Conservation (phyloP, 2,329 filamentous ascomycete genomes). For the Ascochyta pisi region DNA sequence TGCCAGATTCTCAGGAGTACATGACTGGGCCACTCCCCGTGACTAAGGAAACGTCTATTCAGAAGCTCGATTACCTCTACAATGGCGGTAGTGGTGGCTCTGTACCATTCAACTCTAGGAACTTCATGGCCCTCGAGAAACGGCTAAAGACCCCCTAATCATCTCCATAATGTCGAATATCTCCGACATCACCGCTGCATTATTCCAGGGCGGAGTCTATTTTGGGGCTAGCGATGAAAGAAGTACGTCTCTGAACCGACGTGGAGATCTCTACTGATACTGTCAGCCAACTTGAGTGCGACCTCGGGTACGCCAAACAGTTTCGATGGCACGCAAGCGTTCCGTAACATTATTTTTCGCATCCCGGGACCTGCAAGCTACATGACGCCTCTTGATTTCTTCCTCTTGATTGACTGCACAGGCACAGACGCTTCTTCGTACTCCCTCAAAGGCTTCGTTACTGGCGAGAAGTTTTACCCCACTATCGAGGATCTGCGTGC, state of each 20-base stretch:
- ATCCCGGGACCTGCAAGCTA: constrained; percentile 50
- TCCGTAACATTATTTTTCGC: constrained; percentile 53
- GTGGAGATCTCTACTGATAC: background rate
- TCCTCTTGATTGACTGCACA: constrained; percentile 52
- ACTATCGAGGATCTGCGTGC: constrained; percentile 56
- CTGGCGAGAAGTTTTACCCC: constrained; percentile 55
- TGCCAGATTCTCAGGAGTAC: constrained; percentile 57
- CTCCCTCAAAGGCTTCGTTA: constrained; percentile 53
- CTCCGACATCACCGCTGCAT: constrained; percentile 53
- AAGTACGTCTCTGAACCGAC: background rate
- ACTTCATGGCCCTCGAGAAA: constrained; percentile 27
- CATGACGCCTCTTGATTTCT: constrained; percentile 56
- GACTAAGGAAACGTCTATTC: constrained; percentile 33
- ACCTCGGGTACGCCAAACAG: constrained; percentile 44
- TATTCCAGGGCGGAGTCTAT: constrained; percentile 44
- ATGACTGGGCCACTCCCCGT: constrained; percentile 57
- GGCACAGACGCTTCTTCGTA: constrained; percentile 55
- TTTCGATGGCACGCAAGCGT: constrained; percentile 52
- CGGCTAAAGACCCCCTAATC: constrained; percentile 48
- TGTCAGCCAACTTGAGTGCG: constrained; percentile 23
- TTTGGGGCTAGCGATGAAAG: constrained; percentile 22
- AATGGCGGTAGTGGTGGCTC: constrained; percentile 47
- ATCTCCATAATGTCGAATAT: constrained; percentile 54
- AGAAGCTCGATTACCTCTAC: constrained; percentile 38
- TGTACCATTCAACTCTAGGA: constrained; percentile 37